Evolutionary conservation across 2,329 filamentous ascomycete species (phyloP).

Genomic region (Basipetospora chlamydospora): DNA sequence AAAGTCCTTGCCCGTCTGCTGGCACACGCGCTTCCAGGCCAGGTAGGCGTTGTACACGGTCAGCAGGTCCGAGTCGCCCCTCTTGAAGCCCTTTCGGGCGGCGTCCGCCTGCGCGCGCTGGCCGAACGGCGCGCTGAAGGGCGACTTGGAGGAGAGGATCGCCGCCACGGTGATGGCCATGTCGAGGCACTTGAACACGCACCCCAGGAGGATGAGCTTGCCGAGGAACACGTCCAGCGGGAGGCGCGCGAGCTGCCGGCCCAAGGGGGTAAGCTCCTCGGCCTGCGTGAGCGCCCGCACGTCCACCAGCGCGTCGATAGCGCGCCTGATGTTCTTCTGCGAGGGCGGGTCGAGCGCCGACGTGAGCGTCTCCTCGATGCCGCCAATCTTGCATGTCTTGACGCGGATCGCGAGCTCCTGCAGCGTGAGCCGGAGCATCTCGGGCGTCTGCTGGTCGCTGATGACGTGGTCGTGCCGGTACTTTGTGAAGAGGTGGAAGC

Average conservation of each 20-base stretch:
- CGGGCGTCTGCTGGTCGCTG: constrained; percentile 85
- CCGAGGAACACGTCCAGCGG: constrained; percentile 90
- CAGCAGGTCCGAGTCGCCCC: constrained; percentile 79
- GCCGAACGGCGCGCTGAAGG: constrained; percentile 77
- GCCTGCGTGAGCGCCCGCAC: constrained; percentile 70
- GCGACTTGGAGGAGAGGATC: constrained; percentile 86
- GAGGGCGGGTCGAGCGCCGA: constrained; percentile 84
- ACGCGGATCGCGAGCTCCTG: constrained; percentile 92
- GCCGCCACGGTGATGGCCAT: constrained; percentile 84
- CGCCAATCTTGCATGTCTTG: constrained; percentile 92
- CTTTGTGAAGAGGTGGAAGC: constrained; percentile 91
- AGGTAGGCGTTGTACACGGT: constrained; percentile 90
- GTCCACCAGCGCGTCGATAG: constrained; percentile 84
- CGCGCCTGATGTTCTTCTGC: constrained; percentile 80
- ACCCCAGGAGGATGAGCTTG: constrained; percentile 77
- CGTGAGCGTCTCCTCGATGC: constrained; percentile 78
- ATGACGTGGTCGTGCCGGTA: constrained; percentile 74
- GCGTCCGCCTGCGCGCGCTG: constrained; percentile 70
- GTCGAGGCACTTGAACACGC: constrained; percentile 81
- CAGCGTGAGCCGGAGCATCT: constrained; percentile 85
- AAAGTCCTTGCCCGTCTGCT: constrained; percentile 54
- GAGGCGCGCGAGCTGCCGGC: constrained; percentile 71
- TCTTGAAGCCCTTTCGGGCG: constrained; percentile 63
- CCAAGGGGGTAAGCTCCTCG: constrained; percentile 78
- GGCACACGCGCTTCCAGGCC: constrained; percentile 74